Evolutionary conservation across 2,329 filamentous ascomycete genomes (phyloP).

Genomic region (Pezicula radicicola): DNA sequence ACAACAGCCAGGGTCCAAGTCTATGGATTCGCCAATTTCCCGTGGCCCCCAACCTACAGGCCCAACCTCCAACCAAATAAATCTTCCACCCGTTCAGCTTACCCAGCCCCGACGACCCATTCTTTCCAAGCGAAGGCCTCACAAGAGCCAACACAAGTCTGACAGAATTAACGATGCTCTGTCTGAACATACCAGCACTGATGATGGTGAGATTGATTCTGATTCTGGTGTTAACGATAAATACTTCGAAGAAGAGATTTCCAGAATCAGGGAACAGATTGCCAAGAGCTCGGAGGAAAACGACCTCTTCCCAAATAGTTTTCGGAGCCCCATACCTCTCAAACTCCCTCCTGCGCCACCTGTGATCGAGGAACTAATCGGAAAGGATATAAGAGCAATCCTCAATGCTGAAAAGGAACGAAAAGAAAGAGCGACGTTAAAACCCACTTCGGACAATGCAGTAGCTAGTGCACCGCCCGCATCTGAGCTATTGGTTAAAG

Average conservation of each 20-base stretch:
- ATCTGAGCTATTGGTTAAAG: not conserved
- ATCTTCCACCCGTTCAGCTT: not conserved
- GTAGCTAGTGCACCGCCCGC: not conserved
- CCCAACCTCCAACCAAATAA: not conserved
- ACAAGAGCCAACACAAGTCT: not conserved
- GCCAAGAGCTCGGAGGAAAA: slow-evolving; percentile 13
- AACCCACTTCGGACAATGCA: not conserved
- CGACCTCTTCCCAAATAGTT: slow-evolving; percentile 9
- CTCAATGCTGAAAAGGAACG: not conserved
- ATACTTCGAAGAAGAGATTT: slow-evolving; percentile 29
- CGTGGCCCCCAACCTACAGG: not conserved
- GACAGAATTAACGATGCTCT: not conserved
- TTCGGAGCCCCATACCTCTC: not conserved
- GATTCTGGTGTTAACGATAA: slow-evolving; percentile 27
- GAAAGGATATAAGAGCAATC: not conserved
- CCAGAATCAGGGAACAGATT: slow-evolving; percentile 20
- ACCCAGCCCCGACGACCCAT: not conserved
- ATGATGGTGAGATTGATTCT: slow-evolving; percentile 18
- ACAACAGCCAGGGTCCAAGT: no score
- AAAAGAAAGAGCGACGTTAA: not conserved
- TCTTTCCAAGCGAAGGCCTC: not conserved
- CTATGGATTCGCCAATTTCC: no score
- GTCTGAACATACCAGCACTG: slow-evolving; percentile 11
- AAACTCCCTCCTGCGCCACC: not conserved
- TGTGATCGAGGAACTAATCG: not conserved